Evolutionary conservation across 768 basidiomycete genomes (phyloP), one percentile per base, ranked within the genome.

Genomic region (Phanerochaete carnosa): DNA sequence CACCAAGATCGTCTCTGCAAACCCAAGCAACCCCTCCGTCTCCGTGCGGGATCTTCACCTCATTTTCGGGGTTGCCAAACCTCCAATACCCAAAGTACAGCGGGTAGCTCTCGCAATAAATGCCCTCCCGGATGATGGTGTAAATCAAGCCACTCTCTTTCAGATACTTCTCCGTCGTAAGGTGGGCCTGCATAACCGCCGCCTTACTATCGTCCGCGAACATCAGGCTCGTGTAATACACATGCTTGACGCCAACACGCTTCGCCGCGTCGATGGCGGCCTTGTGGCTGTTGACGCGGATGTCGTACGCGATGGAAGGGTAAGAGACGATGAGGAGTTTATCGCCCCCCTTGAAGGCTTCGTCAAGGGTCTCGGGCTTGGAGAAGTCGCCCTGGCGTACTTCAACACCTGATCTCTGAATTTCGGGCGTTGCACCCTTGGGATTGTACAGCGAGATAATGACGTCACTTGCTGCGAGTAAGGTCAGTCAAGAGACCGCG

Each of bases 11-110:
- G 46, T 74, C 70, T 45, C 73, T 64, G 51, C 66, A 62, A 15
- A 67, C 71, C 73, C 73, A 77, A 13, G 72, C 73, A 37, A 76
- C 70, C n/a, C 62, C 64, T n/a, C 75, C 74, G 54, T 76, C 74
- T 26, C 69, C 66, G 19, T 70, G 61, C 15, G 73, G 72, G n/a
- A 71, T 47, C 50, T 68, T 47, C 19, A 70, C 70, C 57, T 72
- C 70, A 57, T 65, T 63, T 11, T 55, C 65, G 9, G 62, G 67
- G 9, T 65, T 60, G 13, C 53, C 47, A 0, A 67, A 65, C 57
- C 69, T 63, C 60, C 63, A 71, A 39, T 70, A 70, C 1, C 69
- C 69, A 25, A 74, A 65, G 59, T 74, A 73, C 51, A 74, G 66
- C 54, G 68, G 67, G 32, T 65, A 70, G 45, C 66, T 68, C 62